Evolutionary conservation across 2,329 filamentous ascomycete genomes (phyloP).

Genomic region (Trichoderma sp.): DNA sequence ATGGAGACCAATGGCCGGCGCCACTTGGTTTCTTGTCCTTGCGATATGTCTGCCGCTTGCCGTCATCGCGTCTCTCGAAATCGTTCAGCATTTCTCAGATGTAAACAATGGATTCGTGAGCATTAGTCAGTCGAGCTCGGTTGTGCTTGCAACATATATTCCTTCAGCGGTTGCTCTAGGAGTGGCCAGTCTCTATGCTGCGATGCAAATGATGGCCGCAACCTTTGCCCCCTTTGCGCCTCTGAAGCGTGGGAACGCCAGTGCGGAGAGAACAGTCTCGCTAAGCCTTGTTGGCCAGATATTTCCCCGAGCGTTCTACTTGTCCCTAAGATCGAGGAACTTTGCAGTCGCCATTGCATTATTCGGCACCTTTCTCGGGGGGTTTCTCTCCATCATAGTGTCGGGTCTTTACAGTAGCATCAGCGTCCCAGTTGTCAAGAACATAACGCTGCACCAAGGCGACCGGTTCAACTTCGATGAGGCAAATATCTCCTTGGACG

Average conservation of each 20-base stretch:
- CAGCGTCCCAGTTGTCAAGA: not conserved
- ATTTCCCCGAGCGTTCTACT: not conserved
- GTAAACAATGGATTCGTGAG: not conserved
- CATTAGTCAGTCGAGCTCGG: not conserved
- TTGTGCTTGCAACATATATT: constrained; percentile 17
- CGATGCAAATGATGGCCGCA: constrained; percentile 11
- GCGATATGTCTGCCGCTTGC: constrained; percentile 11
- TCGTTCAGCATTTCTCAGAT: constrained; percentile 19
- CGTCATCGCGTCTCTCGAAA: constrained; percentile 4
- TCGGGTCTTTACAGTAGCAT: constrained; percentile 17
- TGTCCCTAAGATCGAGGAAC: constrained; percentile 2
- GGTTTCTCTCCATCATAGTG: constrained; percentile 16
- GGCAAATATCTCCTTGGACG: not conserved
- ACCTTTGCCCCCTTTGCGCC: constrained; percentile 17
- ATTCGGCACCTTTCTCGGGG: constrained; percentile 13
- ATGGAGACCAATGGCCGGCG: constrained; percentile 12
- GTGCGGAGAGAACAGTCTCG: not conserved
- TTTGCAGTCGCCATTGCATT: constrained; percentile 15
- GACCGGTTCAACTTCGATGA: constrained; percentile 18
- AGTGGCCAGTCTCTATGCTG: constrained; percentile 6
- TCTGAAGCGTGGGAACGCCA: constrained; percentile 1
- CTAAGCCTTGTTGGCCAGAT: constrained; percentile 5
- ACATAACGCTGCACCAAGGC: not conserved
- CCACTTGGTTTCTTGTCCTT: constrained; percentile 13
- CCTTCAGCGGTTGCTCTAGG: constrained; percentile 20